Evolutionary conservation across 345 rosid species (phyloP).

Genomic region (thale cress (Arabidopsis thaliana)): TAIR10.1 NC_003075.7:9700001-9700500

Average conservation of each 20-base stretch:
- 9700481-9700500: neutral
- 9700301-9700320: constrained; percentile 34
- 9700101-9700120: constrained; percentile 84
- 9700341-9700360: neutral
- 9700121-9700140: constrained; percentile 65
- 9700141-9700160: constrained; percentile 92
- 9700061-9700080: constrained; percentile 91
- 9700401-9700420: neutral
- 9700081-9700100: constrained; percentile 93
- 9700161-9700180: constrained; percentile 83
- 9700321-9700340: neutral
- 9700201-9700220: constrained; percentile 68
- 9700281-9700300: constrained; percentile 18
- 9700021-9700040: constrained; percentile 85
- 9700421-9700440: neutral
- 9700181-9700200: constrained; percentile 74
- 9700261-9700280: neutral
- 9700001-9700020: constrained; percentile 75
- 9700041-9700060: constrained; percentile 91
- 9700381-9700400: constrained; percentile 15
- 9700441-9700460: neutral
- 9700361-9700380: constrained; percentile 20
- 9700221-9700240: constrained; percentile 36
- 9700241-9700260: constrained; percentile 34
- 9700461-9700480: neutral